Evolutionary conservation across 2,329 filamentous ascomycete species (phyloP), one percentile per base, ranked within the genome.

Genomic region (Cordyceps javanica): DNA sequence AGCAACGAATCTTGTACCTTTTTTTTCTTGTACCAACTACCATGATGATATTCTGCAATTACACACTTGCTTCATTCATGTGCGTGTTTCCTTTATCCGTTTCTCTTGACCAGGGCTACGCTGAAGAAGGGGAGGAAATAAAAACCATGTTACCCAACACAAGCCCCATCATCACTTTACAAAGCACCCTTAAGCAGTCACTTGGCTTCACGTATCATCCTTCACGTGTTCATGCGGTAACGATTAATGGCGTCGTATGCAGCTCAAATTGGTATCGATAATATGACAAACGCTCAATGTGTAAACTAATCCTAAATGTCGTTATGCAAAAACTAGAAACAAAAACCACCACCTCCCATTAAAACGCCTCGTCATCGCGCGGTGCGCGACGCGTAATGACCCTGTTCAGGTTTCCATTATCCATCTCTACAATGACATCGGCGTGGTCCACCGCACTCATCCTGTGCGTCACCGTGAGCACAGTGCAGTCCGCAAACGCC

Each of bases 391-490:
- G 55, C n/a, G 55, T 57, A n/a, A 57, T 57, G 26, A 57, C 55
- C 45, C 46, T n/a, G 30, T 51, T 57, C 21, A 57, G 5, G 21
- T 54, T 46, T n/a, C 56, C 56, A 39, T 45, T 39, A 5, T 58
- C 48, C 49, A 58, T 32, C 21, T 58, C 56, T 14, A 58, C 42
- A 41, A 58, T 54, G 8, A 58, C 41, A 48, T 58, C 56, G 32
- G 56, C 49, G 23, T 58, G 41, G 19, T 58, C 32, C 32, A 58
- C 56, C 25, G 56, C 56, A 21, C 50, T 52, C 42, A 58, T 52
- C 25, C 61, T 51, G 19, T 63, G 62, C 21, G 61, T 59, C 23
- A 63, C 58, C 11, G 61, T 60, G 3, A 63, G 25, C 21, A 63
- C 45, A 10, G 60, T 63, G 23, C 60, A 57, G 16, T 34, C 11